Conservation (phyloP, 345 rosid species). For the Camelina hispida region DNA sequence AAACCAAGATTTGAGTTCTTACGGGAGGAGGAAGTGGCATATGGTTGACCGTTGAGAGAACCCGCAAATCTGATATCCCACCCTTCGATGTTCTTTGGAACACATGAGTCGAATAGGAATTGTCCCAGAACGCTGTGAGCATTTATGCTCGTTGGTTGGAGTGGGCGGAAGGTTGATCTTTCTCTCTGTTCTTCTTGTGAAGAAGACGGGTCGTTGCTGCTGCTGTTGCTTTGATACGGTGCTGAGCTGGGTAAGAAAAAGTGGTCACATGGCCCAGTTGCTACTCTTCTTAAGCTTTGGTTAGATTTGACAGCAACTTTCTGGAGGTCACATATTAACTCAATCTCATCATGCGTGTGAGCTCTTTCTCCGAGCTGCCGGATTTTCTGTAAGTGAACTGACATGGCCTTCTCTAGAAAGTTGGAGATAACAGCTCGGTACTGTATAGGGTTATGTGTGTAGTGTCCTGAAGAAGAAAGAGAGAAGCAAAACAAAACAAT, state of each 20-base stretch:
- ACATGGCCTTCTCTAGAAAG: conserved; percentile 72
- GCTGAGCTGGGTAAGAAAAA: conserved; percentile 83
- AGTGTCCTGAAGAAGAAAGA: conserved; percentile 65
- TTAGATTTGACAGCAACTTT: conserved; percentile 90
- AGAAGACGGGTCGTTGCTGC: conserved; percentile 49
- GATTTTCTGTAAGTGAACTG: conserved; percentile 58
- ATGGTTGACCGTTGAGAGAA: conserved; percentile 70
- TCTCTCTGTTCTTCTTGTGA: conserved; percentile 62
- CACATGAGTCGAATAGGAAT: conserved; percentile 78
- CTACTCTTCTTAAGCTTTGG: conserved; percentile 85
- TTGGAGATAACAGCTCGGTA: conserved; percentile 69
- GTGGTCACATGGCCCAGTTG: conserved; percentile 77
- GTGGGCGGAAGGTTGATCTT: conserved; percentile 45
- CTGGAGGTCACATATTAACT: conserved; percentile 81
- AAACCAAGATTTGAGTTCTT: conserved; percentile 54
- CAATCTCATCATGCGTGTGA: conserved; percentile 65
- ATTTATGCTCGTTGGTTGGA: conserved; percentile 66
- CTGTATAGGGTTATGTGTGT: conserved; percentile 69
- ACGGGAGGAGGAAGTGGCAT: conserved; percentile 59
- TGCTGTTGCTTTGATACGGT: conserved; percentile 47
- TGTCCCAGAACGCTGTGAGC: conserved; percentile 90
- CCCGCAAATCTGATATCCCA: conserved; percentile 93
- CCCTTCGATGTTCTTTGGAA: conserved; percentile 93
- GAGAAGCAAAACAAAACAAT: neutral
- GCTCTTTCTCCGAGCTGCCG: conserved; percentile 65